phyloP scores from a whole-genome alignment of 2,329 filamentous ascomycete species.

The Microcyclospora tardicrescens region DNA sequence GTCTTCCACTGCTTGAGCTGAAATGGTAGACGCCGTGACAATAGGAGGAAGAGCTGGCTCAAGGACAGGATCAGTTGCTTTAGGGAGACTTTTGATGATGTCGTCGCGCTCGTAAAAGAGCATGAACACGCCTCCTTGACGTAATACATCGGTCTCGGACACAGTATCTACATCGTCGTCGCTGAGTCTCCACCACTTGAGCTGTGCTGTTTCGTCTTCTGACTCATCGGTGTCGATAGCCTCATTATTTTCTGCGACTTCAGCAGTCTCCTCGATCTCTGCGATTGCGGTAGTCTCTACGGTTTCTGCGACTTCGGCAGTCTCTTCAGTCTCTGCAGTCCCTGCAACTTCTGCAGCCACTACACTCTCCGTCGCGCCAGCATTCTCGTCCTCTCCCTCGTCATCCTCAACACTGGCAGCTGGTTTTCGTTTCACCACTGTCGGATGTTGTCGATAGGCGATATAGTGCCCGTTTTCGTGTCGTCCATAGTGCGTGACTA shows the following conservation, averaged over 20 bases:
- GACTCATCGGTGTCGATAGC: not conserved
- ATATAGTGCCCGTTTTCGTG: constrained; percentile 96
- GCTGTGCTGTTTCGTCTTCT: constrained; percentile 14
- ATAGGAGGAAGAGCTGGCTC: too few species aligned
- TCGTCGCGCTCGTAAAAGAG: constrained; percentile 69
- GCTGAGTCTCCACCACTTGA: constrained; percentile 81
- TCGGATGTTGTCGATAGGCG: constrained; percentile 63
- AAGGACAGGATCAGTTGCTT: too few species aligned
- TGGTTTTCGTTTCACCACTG: constrained; percentile 36
- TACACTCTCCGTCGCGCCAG: constrained; percentile 15
- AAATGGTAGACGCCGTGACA: too few species aligned
- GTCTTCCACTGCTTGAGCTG: too few species aligned
- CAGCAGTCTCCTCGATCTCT: not conserved
- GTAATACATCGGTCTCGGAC: constrained; percentile 58
- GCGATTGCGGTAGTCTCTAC: not conserved
- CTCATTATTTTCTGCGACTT: constrained; percentile 2
- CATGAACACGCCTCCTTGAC: constrained; percentile 84
- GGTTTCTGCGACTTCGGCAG: constrained; percentile 2
- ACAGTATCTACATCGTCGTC: constrained; percentile 72
- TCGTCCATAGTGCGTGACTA: constrained; percentile 62
- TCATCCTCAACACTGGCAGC: not conserved
- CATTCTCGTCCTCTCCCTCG: constrained; percentile 6
- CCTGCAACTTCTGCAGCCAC: not conserved
- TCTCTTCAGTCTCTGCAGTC: not conserved
- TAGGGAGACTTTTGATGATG: too few species aligned